Percentiles rank a stretch among this genome's conserved stretches.
phyloP scores from a whole-genome alignment of 306 rosid genomes.

The Benincasa hispida region DNA sequence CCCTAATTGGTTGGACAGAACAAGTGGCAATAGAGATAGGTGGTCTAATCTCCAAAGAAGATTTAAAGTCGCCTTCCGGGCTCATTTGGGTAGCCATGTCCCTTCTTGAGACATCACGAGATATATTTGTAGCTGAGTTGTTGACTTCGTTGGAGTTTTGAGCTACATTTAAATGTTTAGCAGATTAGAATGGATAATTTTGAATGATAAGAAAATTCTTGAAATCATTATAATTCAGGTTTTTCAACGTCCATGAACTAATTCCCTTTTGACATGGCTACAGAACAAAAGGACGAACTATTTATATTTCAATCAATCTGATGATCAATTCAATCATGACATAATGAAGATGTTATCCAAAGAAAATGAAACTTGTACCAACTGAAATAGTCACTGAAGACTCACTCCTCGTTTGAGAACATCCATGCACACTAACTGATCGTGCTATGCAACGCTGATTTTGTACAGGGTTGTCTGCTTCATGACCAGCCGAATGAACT shows the following conservation, averaged over 20 bases:
- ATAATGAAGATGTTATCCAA: not conserved
- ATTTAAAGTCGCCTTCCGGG: conserved; percentile 60
- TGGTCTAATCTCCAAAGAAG: conserved; percentile 49
- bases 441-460: conserved; percentile 75
- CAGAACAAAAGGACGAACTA: not conserved
- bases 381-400: conserved; percentile 29
- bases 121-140: conserved; percentile 58
- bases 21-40: conserved; percentile 49
- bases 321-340: not conserved
- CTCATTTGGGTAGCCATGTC: conserved; percentile 99
- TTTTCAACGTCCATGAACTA: not conserved
- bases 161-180: conserved; percentile 18
- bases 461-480: conserved; percentile 27
- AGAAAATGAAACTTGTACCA: conserved; percentile 29
- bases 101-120: conserved; percentile 64
- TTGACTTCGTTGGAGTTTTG: conserved; percentile 43
- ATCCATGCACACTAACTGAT: conserved; percentile 87
- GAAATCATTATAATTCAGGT: not conserved
- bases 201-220: not conserved
- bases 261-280: not conserved
- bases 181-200: not conserved
- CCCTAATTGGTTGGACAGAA: conserved; percentile 33
- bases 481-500: conserved; percentile 26
- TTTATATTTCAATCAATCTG: not conserved
- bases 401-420: conserved; percentile 60